These are phyloP conservation scores for Pinus tabuliformis DNA, from an alignment of 75 land plant species.

Conservation along the genomic window DNA sequence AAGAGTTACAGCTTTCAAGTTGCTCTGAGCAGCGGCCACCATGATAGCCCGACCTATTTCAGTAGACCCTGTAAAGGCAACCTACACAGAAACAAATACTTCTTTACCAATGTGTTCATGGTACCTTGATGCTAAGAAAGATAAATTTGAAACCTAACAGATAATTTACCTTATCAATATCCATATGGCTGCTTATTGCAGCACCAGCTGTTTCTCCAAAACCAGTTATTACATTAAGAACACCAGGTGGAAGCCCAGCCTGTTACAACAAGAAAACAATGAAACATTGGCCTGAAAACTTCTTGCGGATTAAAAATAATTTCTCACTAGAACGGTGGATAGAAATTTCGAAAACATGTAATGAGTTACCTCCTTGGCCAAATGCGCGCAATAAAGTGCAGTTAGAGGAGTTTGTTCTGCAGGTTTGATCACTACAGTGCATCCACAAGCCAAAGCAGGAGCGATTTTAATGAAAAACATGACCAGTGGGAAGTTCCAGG, in stretches of 20 bases:
- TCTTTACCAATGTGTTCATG: too few relatives aligned
- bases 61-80: constrained; percentile 33
- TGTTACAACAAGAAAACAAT: constrained; percentile 11
- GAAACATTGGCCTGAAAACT: background rate
- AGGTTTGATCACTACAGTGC: constrained; percentile 72
- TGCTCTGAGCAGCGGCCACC: constrained; percentile 32
- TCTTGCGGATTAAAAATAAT: background rate
- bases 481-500: constrained; percentile 76
- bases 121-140: too few relatives aligned
- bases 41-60: constrained; percentile 27
- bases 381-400: constrained; percentile 62
- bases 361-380: constrained; percentile 57
- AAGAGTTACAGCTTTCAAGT: constrained; percentile 29
- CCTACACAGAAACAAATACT: background rate
- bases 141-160: too few relatives aligned
- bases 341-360: background rate
- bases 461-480: constrained; percentile 62
- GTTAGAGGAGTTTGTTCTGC: constrained; percentile 90
- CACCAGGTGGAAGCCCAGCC: constrained; percentile 92
- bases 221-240: constrained; percentile 77
- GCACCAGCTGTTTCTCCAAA: constrained; percentile 86
- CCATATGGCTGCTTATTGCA: constrained; percentile 85
- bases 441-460: constrained; percentile 79
- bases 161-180: constrained; percentile 69
- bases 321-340: background rate